Conservation (phyloP, 139 green algal genomes). For the Chara braunii region DNA sequence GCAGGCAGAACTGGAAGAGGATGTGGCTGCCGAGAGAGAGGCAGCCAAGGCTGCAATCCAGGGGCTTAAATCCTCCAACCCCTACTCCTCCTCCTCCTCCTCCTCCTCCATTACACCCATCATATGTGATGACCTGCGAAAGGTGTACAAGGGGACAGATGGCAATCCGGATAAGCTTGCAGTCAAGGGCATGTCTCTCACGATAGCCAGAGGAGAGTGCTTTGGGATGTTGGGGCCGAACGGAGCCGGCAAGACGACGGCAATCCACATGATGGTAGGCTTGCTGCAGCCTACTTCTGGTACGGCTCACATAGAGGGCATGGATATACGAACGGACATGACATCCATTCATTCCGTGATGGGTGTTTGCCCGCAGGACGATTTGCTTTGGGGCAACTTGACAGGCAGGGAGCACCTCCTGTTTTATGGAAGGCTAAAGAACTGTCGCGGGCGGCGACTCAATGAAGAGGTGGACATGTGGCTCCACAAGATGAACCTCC, state of each 20-base stretch:
- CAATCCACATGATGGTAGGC: slow-evolving; percentile 47
- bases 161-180: slow-evolving; percentile 45
- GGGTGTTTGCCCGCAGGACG: slow-evolving; percentile 65
- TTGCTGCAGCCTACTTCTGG: slow-evolving; percentile 24
- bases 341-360: slow-evolving; percentile 48
- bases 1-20: neutral
- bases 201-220: slow-evolving; percentile 49
- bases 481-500: slow-evolving; percentile 25
- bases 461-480: slow-evolving; percentile 20
- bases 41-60: too few species aligned
- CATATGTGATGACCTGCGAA: slow-evolving; percentile 62
- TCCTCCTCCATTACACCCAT: slow-evolving; percentile 47
- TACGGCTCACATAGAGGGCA: slow-evolving; percentile 15
- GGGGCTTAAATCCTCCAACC: too few species aligned
- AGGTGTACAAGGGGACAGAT: slow-evolving; percentile 60
- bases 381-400: slow-evolving; percentile 83
- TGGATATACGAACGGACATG: slow-evolving; percentile 55
- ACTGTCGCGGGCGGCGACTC: slow-evolving; percentile 18
- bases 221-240: slow-evolving; percentile 83
- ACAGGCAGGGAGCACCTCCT: slow-evolving; percentile 80
- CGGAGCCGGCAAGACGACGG: slow-evolving; percentile 67
- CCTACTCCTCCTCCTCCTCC: neutral
- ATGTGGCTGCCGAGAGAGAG: slow-evolving; percentile 4
- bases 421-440: slow-evolving; percentile 86
- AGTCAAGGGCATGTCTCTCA: slow-evolving; percentile 44